These are phyloP conservation scores for Plasmodium cynomolgi DNA, from an alignment of 169 alveolate genomes.

Conservation along the genomic window DNA sequence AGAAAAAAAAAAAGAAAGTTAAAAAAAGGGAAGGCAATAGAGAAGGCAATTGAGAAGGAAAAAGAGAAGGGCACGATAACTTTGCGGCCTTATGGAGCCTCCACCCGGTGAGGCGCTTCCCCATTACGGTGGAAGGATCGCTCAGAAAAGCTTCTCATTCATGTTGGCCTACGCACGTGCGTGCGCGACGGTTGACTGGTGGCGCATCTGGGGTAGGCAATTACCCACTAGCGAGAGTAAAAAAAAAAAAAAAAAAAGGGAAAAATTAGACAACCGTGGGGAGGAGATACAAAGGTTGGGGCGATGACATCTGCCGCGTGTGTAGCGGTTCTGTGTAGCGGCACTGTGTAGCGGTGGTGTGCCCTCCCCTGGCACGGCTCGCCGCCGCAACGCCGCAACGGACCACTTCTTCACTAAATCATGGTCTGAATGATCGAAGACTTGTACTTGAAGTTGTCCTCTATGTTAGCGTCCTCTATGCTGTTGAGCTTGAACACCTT, in stretches of 20 bases:
- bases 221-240: background rate
- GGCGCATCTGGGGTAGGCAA: background rate
- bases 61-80: background rate
- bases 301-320: background rate
- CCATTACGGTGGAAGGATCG: background rate
- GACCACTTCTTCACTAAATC: background rate
- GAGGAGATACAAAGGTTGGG: background rate
- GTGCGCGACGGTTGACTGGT: background rate
- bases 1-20: no score
- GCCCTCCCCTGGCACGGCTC: no score
- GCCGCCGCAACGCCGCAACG: no score
- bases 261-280: background rate
- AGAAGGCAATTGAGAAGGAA: background rate
- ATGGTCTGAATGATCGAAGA: conserved; percentile 64
- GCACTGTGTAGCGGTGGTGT: no score
- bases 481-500: conserved; percentile 93
- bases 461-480: conserved; percentile 60
- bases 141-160: background rate
- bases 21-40: background rate
- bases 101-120: background rate
- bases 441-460: conserved; percentile 33
- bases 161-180: background rate
- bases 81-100: background rate
- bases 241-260: background rate
- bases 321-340: no score